Evolutionary conservation across 2,329 filamentous ascomycete species (phyloP).

Genomic region (Colletotrichum agaves): DNA sequence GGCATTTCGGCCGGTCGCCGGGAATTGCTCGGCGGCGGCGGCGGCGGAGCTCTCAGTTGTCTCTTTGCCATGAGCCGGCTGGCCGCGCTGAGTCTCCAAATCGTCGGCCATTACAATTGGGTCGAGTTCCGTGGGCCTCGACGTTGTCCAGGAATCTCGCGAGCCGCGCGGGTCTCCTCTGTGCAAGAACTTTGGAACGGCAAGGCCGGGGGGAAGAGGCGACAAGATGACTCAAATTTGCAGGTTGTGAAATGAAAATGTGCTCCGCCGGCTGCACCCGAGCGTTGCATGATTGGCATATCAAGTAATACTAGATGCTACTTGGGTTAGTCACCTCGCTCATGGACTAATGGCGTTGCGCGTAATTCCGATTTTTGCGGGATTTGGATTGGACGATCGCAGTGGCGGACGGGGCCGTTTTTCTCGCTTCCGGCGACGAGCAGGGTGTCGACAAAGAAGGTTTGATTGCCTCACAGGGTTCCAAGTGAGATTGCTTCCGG

Average conservation of each 20-base stretch:
- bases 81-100: constrained; percentile 21
- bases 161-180: neutral
- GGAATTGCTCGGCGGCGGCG: neutral
- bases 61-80: constrained; percentile 11
- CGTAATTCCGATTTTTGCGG: neutral
- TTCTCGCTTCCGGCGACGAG: constrained; percentile 5
- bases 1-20: neutral
- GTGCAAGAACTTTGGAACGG: neutral
- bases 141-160: neutral
- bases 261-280: constrained; percentile 7
- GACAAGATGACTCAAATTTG: constrained; percentile 11
- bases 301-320: constrained; percentile 1
- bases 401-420: neutral
- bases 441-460: constrained; percentile 7
- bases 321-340: constrained; percentile 5
- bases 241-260: neutral
- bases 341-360: neutral
- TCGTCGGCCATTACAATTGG: neutral
- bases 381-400: neutral
- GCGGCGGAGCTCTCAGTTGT: neutral
- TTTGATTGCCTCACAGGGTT: neutral
- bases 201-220: neutral
- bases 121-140: neutral
- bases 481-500: neutral
- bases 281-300: constrained; percentile 11